These are phyloP conservation scores for Asterophora parasitica DNA, from an alignment of 768 basidiomycete species.

Conservation along the genomic window DNA sequence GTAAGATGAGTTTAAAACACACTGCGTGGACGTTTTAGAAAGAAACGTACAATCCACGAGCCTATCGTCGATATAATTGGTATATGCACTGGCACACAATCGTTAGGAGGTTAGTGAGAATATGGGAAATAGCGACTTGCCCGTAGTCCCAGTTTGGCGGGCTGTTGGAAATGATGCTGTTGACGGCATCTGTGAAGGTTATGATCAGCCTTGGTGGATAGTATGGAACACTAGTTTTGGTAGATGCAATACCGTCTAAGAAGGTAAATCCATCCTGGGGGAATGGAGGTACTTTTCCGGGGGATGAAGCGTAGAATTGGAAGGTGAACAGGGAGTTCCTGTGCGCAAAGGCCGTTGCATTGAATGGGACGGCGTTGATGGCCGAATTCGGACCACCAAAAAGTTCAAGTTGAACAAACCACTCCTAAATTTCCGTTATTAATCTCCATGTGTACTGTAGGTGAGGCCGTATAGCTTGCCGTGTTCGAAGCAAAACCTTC, in stretches of 20 bases:
- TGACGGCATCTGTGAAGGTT: slow-evolving; percentile 19
- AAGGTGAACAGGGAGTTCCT: slow-evolving; percentile 41
- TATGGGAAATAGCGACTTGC: slow-evolving; percentile 4
- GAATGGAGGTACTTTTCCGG: slow-evolving; percentile 33
- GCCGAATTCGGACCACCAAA: slow-evolving; percentile 43
- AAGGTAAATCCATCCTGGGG: slow-evolving; percentile 40
- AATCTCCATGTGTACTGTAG: neutral
- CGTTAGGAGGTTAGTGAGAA: neutral
- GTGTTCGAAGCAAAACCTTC: slow-evolving; percentile 28
- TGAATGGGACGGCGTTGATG: slow-evolving; percentile 34
- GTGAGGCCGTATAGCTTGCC: slow-evolving; percentile 13
- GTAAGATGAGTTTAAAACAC: neutral
- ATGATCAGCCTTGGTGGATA: neutral
- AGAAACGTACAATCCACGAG: slow-evolving; percentile 26
- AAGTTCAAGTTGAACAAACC: slow-evolving; percentile 37
- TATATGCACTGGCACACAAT: slow-evolving; percentile 27
- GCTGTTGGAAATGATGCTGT: slow-evolving; percentile 22
- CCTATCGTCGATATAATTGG: slow-evolving; percentile 36
- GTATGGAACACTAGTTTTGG: neutral
- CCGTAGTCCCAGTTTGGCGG: slow-evolving; percentile 27
- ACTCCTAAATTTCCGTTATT: slow-evolving; percentile 21
- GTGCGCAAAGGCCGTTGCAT: slow-evolving; percentile 42
- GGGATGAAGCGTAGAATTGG: slow-evolving; percentile 46
- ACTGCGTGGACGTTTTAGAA: neutral
- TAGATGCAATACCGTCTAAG: slow-evolving; percentile 28